Evolutionary conservation across 768 basidiomycete species (phyloP).

Genomic region (Hysterangium stoloniferum): DNA sequence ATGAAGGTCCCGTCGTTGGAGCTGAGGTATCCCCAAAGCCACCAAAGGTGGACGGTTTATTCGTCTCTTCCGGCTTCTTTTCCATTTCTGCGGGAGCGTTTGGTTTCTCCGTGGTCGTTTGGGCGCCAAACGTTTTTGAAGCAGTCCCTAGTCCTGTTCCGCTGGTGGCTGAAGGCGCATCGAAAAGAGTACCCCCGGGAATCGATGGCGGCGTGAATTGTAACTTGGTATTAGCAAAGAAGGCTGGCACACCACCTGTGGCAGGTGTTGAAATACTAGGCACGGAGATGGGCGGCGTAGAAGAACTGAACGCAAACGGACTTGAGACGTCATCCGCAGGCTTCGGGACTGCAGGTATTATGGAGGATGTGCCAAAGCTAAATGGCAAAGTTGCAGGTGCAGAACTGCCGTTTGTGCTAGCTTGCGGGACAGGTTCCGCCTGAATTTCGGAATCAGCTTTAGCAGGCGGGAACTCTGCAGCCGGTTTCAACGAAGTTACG

Average conservation of each 20-base stretch:
- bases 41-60: no score
- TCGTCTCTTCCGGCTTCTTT: no score
- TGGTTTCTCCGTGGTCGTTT: not conserved
- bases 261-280: not conserved
- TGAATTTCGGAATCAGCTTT: not conserved
- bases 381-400: slow-evolving; percentile 2
- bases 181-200: not conserved
- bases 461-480: not conserved
- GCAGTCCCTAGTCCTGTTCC: no score
- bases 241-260: not conserved
- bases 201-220: slow-evolving; percentile 7
- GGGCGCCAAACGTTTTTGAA: no score
- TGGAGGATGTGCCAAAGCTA: not conserved
- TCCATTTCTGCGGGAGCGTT: no score
- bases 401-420: not conserved
- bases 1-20: not conserved
- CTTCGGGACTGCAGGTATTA: not conserved
- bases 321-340: not conserved
- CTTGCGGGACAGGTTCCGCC: not conserved
- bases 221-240: slow-evolving; percentile 2
- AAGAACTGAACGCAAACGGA: not conserved
- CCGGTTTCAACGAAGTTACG: not conserved
- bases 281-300: not conserved
- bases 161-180: not conserved
- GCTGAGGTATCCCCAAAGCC: not conserved